phyloP scores from a whole-genome alignment of 176 grass and related monocot genomes.

The Areca catechu region DNA sequence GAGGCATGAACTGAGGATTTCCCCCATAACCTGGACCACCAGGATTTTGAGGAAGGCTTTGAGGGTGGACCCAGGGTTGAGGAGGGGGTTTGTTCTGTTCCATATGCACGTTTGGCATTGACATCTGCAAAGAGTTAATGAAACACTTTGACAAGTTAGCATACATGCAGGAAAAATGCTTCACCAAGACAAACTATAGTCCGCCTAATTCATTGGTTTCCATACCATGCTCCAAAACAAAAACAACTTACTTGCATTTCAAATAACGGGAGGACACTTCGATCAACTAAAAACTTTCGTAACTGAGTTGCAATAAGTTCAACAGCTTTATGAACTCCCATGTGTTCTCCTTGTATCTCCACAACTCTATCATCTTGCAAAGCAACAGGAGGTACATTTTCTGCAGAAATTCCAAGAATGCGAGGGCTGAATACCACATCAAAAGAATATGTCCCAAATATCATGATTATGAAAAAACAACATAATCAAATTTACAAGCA shows the following conservation, averaged over 20 bases:
- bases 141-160: too few relatives aligned
- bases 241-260: conserved; percentile 51
- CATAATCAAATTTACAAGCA: too few relatives aligned
- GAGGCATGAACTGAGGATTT: conserved; percentile 76
- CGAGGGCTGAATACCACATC: conserved; percentile 4
- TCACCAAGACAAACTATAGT: too few relatives aligned
- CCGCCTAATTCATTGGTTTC: not conserved
- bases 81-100: conserved; percentile 80
- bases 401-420: conserved; percentile 31
- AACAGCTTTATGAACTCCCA: conserved; percentile 76
- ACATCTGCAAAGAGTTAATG: conserved; percentile 32
- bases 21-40: conserved; percentile 54
- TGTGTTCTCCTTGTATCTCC: conserved; percentile 89
- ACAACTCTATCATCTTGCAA: conserved; percentile 95
- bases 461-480: too few relatives aligned
- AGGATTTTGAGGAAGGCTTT: conserved; percentile 36
- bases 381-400: conserved; percentile 82
- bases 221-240: not conserved
- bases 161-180: too few relatives aligned
- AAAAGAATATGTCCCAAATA: conserved; percentile 1
- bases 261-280: conserved; percentile 82
- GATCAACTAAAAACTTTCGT: conserved; percentile 98
- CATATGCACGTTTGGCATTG: conserved; percentile 48
- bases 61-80: conserved; percentile 64
- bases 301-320: conserved; percentile 80